phyloP scores from a whole-genome alignment of 495 filamentous ascomycete species.

The Aspergillus heteromorphus region DNA sequence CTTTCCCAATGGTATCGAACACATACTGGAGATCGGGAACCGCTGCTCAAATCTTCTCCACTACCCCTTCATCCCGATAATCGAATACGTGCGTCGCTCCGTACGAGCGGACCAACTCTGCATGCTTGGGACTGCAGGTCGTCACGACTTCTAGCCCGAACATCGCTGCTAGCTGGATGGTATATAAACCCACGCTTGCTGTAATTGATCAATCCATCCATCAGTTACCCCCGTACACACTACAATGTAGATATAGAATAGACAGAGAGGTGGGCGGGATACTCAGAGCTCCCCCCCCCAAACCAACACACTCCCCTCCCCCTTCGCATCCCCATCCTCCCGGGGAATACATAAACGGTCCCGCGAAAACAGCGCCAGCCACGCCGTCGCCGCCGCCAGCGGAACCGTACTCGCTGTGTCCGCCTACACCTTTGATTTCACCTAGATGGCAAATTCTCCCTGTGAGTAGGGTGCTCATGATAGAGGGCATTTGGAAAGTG shows the following conservation, averaged over 20 bases:
- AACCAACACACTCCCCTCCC: conserved; percentile 17
- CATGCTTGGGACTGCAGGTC: conserved; percentile 48
- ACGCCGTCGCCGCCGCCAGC: conserved; percentile 24
- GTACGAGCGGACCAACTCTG: conserved; percentile 37
- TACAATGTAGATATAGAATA: too few species aligned
- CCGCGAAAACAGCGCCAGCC: conserved; percentile 25
- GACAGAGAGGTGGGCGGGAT: background rate
- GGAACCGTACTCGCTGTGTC: conserved; percentile 22
- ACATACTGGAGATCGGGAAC: conserved; percentile 11
- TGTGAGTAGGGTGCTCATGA: too few species aligned
- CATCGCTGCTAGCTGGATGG: conserved; percentile 26
- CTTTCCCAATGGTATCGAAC: conserved; percentile 29
- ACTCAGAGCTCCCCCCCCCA: conserved; percentile 30
- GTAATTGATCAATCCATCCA: background rate
- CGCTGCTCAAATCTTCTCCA: conserved; percentile 16
- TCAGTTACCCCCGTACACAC: too few species aligned
- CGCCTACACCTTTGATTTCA: conserved; percentile 19
- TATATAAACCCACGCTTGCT: conserved; percentile 30
- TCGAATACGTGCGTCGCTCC: conserved; percentile 51
- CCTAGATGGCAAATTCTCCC: too few species aligned
- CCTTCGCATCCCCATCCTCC: background rate
- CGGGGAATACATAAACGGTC: conserved; percentile 20
- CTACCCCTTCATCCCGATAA: conserved; percentile 32
- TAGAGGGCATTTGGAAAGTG: too few species aligned
- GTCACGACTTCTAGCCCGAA: conserved; percentile 31